A percentile compares a stretch with the other conserved stretches of the same genome.
Evolutionary conservation across 768 basidiomycete species (phyloP).

Genomic region (Hygrocybe coccinea): DNA sequence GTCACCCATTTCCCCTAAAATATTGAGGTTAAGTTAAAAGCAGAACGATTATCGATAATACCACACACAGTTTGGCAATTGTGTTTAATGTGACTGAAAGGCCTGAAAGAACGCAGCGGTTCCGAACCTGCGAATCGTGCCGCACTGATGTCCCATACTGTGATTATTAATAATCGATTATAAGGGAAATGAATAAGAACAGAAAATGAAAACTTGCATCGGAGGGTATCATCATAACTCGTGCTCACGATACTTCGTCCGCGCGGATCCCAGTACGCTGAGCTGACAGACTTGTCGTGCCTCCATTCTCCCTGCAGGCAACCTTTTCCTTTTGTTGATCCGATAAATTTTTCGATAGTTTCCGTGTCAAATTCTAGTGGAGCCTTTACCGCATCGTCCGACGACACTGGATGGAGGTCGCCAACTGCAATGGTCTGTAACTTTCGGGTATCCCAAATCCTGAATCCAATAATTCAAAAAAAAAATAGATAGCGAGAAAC

Average conservation of each 20-base stretch:
- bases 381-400: too few species aligned
- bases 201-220: conserved; percentile 44
- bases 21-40: neutral
- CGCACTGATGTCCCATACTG: conserved; percentile 75
- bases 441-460: conserved; percentile 79
- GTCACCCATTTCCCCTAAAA: conserved; percentile 78
- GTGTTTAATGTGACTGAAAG: conserved; percentile 59
- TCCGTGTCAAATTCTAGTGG: conserved; percentile 40
- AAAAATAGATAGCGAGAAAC: neutral
- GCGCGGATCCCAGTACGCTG: conserved; percentile 82
- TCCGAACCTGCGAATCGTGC: conserved; percentile 41
- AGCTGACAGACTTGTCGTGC: conserved; percentile 74
- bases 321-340: conserved; percentile 49
- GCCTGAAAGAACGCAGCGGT: conserved; percentile 57
- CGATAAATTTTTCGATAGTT: conserved; percentile 44
- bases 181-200: conserved; percentile 10
- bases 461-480: conserved; percentile 23
- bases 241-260: conserved; percentile 79
- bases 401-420: too few species aligned
- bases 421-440: conserved; percentile 39
- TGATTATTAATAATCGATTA: neutral
- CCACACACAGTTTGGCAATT: conserved; percentile 73
- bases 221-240: conserved; percentile 73
- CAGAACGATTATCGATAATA: neutral
- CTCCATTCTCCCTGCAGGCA: conserved; percentile 58